Evolutionary conservation across 805 yeast species (phyloP), one percentile per base, ranked within the genome.

Genomic region (Candida tammaniensis): DNA sequence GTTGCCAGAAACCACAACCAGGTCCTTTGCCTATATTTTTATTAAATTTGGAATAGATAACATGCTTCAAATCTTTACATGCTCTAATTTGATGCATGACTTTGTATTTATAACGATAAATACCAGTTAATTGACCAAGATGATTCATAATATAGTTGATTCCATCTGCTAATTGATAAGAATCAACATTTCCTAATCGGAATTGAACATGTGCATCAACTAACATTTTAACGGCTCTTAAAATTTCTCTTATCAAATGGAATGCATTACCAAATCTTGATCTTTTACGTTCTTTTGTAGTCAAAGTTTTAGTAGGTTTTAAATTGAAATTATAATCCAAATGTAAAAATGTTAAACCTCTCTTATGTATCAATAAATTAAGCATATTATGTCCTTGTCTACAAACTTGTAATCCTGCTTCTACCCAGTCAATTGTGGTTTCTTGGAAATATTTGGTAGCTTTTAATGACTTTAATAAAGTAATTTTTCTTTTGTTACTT

Each of bases 1-100:
- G 98, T 53, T 93, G 98, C 99, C 99, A 93, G 57, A 93, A 85
- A 1, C 99, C 99, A 64, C 95, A 86, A 0, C 98, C 98, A 1
- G 98, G 98, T 2, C 98, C 98, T 53, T 91, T 93, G 0, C 97
- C 97, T 17, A 93, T 84, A n/a, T 76, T 67, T 23, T 72, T 69
- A 52, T 93, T 93, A 64, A 93, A 93, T 42, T 82, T 70, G 44
- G 86, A 73, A 53, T 93, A 93, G 1, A 93, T 82, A 5, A 91
- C 80, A 55, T 93, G 98, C 59, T 93, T 93, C 49, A 93, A 63
- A 59, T 93, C 98, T 55, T 93, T 93, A 57, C 97, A 88, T 2
- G 95, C 89, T 32, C 97, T 75, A 25, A 93, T 89, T 58, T 93
- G 99, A 53, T 89, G 98, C 99, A 93, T 93, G 7, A 91, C 97